These are phyloP conservation scores for Heracleum sosnowskyi DNA, from an alignment of 129 eudicot genomes.

Conservation along the genomic window DNA sequence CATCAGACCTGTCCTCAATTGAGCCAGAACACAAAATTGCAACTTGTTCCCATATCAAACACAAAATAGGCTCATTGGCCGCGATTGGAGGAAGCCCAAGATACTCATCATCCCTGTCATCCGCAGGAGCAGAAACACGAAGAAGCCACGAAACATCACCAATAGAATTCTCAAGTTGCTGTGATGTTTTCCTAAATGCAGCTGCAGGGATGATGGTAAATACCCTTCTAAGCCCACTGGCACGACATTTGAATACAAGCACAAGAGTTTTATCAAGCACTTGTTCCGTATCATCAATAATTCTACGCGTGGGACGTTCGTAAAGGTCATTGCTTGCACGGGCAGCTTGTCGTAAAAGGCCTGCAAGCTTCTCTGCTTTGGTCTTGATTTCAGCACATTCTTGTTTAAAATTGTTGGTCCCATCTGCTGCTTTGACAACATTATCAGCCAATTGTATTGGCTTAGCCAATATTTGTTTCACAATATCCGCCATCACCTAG, in stretches of 20 bases:
- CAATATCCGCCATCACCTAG: constrained; percentile 51
- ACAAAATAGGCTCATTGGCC: constrained; percentile 57
- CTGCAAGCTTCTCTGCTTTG: constrained; percentile 45
- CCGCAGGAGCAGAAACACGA: constrained; percentile 50
- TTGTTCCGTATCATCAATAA: constrained; percentile 59
- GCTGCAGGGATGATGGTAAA: constrained; percentile 52
- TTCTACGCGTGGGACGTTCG: constrained; percentile 71
- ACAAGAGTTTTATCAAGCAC: constrained; percentile 43
- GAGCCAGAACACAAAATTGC: constrained; percentile 47
- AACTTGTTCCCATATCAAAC: constrained; percentile 58
- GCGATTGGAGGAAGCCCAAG: constrained; percentile 66
- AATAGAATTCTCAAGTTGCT: constrained; percentile 43
- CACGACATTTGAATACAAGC: constrained; percentile 42
- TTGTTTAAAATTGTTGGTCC: constrained; percentile 34
- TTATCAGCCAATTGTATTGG: constrained; percentile 77
- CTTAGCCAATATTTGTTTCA: constrained; percentile 55
- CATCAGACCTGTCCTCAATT: constrained; percentile 48
- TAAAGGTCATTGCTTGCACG: constrained; percentile 58
- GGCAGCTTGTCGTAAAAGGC: constrained; percentile 57
- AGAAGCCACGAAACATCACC: constrained; percentile 69
- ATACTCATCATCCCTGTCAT: constrained; percentile 41
- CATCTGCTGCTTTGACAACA: constrained; percentile 44
- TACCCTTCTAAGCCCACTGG: constrained; percentile 40
- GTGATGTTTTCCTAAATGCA: constrained; percentile 31
- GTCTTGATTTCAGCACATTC: constrained; percentile 45